Evolutionary conservation across 2,329 filamentous ascomycete genomes (phyloP), one percentile per base, ranked within the genome.

Genomic region (Colletotrichum theobromicola): DNA sequence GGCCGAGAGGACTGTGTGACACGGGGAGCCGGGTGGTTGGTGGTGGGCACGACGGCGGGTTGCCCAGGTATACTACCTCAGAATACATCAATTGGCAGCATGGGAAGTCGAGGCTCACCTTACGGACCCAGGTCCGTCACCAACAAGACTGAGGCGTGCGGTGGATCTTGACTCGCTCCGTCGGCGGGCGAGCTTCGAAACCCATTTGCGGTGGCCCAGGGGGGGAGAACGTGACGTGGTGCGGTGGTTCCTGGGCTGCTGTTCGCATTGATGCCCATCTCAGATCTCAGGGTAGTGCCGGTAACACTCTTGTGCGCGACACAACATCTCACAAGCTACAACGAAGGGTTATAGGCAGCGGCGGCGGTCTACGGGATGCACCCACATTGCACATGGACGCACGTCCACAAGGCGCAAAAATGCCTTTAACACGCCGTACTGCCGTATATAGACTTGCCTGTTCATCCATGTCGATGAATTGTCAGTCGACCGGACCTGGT

Each of bases 231-330:
- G 46, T 35, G 62, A 63, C 55, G 62, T 58, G 68, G 67, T 62
- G 67, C 37, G 18, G 67, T 65, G 18, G 67, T 65, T 71, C 64
- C 57, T 69, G 30, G 69, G 26, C 53, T 42, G 32, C 34, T 30
- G 15, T 50, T 62, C 37, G 72, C 72, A 72, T 74, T 74, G 72
- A 74, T 21, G 62, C n/a, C 68, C 62, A 72, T 72, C 46, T 72
- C 35, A 50, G 37, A 67, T 67, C 62, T 67, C 72, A 67, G 55
- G 67, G 55, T 67, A 57, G 24, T 72, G 72, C 72, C 32, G 60
- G 66, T 65, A 53, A 35, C 66, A 53, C 35, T 64, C 28, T 26
- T 60, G 46, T 64, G 65, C 53, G 70, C 67, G 60, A 64, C 35
- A 18, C 42, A 30, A 28, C 67, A 64, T 60, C 37, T 58, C 58